A percentile compares a stretch with the other conserved stretches of the same genome.
These are phyloP conservation scores for Fusarium sp. DNA, from an alignment of 2,329 filamentous ascomycete species.

Conservation along the genomic window DNA sequence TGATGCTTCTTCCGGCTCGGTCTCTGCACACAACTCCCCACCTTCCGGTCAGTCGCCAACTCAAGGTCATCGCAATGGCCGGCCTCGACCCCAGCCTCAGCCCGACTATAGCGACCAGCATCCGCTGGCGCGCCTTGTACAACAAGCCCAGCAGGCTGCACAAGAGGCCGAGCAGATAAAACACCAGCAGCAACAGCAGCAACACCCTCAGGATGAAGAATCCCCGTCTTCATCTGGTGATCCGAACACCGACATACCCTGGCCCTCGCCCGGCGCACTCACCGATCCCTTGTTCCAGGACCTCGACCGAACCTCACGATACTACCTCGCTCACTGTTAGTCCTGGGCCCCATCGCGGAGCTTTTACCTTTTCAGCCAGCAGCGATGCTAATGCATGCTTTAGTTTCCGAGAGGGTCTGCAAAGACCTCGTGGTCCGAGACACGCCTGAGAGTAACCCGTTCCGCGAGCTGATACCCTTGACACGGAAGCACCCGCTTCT, in stretches of 20 bases:
- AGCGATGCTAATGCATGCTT: slow-evolving; percentile 41
- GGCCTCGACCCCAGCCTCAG: slow-evolving; percentile 26
- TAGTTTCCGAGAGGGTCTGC: slow-evolving; percentile 62
- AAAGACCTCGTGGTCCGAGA: slow-evolving; percentile 65
- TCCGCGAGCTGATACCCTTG: slow-evolving; percentile 60
- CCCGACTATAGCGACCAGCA: slow-evolving; percentile 39
- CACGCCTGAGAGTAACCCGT: slow-evolving; percentile 58
- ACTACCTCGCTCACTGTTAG: slow-evolving; percentile 63
- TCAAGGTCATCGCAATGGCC: slow-evolving; percentile 17
- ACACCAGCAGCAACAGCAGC: slow-evolving; percentile 9
- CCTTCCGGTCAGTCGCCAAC: slow-evolving; percentile 12
- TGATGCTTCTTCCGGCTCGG: slow-evolving; percentile 21
- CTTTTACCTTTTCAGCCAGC: slow-evolving; percentile 7
- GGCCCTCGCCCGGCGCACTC: slow-evolving; percentile 49
- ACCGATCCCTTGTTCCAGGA: slow-evolving; percentile 67
- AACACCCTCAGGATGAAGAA: slow-evolving; percentile 3
- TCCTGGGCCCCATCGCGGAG: slow-evolving; percentile 23
- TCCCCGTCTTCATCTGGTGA: slow-evolving; percentile 15
- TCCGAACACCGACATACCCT: slow-evolving; percentile 24
- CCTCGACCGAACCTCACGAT: slow-evolving; percentile 57
- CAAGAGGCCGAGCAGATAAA: slow-evolving; percentile 33
- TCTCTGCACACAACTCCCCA: slow-evolving; percentile 18
- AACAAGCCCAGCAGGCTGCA: slow-evolving; percentile 29
- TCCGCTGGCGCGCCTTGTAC: slow-evolving; percentile 31
- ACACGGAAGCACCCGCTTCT: slow-evolving; percentile 59